Conservation (phyloP, 1,284 basidiomycete species). For the Phlebopus sp. region DNA sequence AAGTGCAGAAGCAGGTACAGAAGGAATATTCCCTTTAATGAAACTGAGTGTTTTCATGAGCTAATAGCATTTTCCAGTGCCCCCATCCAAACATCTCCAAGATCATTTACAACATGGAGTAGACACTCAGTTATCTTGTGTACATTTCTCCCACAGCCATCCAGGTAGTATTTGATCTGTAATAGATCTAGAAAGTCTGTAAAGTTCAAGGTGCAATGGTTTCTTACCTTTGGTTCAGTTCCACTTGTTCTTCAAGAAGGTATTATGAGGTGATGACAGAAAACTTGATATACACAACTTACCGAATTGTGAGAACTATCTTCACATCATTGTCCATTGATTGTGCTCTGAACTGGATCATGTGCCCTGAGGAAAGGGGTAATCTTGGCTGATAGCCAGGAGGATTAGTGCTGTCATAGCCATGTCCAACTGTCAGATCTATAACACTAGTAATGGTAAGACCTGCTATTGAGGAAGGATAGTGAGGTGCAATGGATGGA, state of each 20-base stretch:
- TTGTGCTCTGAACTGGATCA: constrained; percentile 77
- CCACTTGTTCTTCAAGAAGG: constrained; percentile 65
- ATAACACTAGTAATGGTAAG: constrained; percentile 59
- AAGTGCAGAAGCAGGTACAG: too few species aligned
- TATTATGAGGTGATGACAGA: neutral
- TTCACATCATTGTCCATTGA: constrained; percentile 41
- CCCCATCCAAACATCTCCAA: constrained; percentile 69
- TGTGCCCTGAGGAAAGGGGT: constrained; percentile 76
- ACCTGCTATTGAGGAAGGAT: constrained; percentile 62
- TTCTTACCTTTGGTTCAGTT: constrained; percentile 78
- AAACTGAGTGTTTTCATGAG: constrained; percentile 30
- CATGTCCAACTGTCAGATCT: constrained; percentile 66
- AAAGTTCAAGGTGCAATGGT: neutral
- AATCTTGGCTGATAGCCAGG: constrained; percentile 61
- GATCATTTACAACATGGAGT: constrained; percentile 50
- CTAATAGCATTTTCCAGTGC: constrained; percentile 53
- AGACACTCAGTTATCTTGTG: constrained; percentile 46
- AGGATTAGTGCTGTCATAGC: constrained; percentile 69
- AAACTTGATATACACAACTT: constrained; percentile 13
- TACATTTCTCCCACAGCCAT: constrained; percentile 60
- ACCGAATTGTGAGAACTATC: constrained; percentile 69
- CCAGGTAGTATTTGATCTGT: constrained; percentile 82
- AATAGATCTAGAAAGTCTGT: neutral
- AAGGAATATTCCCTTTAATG: constrained; percentile 19
- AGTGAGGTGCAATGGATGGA: constrained; percentile 30